phyloP scores from a whole-genome alignment of 495 filamentous ascomycete species.

The Podospora appendiculata region DNA sequence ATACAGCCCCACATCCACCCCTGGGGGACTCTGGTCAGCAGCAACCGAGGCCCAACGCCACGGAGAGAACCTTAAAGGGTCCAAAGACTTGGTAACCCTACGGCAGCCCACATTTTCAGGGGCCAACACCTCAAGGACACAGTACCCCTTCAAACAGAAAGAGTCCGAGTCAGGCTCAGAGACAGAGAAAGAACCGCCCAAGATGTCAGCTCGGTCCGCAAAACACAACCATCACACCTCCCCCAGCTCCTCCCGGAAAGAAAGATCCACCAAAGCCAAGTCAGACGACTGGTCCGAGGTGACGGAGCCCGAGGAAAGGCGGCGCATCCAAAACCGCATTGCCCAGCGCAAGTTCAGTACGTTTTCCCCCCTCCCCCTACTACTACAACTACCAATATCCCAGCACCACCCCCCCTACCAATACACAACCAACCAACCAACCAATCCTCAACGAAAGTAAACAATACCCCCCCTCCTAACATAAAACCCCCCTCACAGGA shows the following conservation, averaged over 20 bases:
- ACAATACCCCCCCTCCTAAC: constrained; percentile 17
- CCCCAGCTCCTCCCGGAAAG: constrained; percentile 24
- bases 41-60: constrained; percentile 1
- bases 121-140: too few species aligned
- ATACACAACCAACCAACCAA: too few species aligned
- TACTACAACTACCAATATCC: neutral
- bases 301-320: constrained; percentile 50
- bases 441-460: too few species aligned
- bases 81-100: too few species aligned
- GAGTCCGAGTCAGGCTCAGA: constrained; percentile 20
- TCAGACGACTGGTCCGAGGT: constrained; percentile 54
- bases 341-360: constrained; percentile 55
- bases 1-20: neutral
- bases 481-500: constrained; percentile 25
- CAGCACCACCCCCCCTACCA: neutral
- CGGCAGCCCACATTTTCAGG: too few species aligned
- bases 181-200: constrained; percentile 19
- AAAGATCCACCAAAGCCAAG: constrained; percentile 23
- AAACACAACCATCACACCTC: constrained; percentile 22
- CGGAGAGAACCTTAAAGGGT: too few species aligned
- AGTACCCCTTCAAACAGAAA: too few species aligned
- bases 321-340: constrained; percentile 54
- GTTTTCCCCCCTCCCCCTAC: constrained; percentile 9
- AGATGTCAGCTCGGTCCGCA: constrained; percentile 29
- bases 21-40: constrained; percentile 2